Evolutionary conservation across 148 eudicot species (phyloP), one percentile per base, ranked within the genome.

Genomic region (Selenicereus undatus): DNA sequence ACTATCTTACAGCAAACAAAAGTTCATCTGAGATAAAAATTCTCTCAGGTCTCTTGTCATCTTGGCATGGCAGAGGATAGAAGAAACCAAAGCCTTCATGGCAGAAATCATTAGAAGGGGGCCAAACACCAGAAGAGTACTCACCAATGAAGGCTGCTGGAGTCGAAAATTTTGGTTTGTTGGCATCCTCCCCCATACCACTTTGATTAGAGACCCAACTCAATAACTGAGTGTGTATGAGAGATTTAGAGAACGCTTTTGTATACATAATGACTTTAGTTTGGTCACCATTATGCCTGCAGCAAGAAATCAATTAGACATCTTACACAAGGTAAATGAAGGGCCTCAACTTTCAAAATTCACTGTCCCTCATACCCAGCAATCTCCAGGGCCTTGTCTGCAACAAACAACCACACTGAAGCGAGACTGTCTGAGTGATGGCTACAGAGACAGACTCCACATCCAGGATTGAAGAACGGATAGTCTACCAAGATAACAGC

Each of bases 131-230:
- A 76, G 43, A 26, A 73, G 35, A 50, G 35, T 82, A 91, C 94
- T 89, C 86, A 94, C 98, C 86, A 73, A 94, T 82, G 36, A 92
- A 88, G 76, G 92, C 97, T 75, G 86, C 73, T 29, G 97, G 94
- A 78, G 89, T 88, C 74, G 90, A 79, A 73, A 84, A 58, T 71
- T 81, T 82, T 29, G 89, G 89, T 71, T 54, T 82, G 75, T 75
- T 76, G 50, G 84, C 81, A 74, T 82, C 79, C 71, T 89, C 88
- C 60, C 70, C 72, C 27, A 68, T 83, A 60, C 83, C 83, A 10
- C 83, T 74, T 84, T 88, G 86, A 81, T 68, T 78, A 72, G 79
- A 68, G 75, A 87, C 82, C 93, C 92, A 89, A 48, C 84, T 83
- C 81, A 88, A 76, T 80, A 94, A 77, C 87, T 87, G 88, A 73